A percentile compares a stretch with the other conserved stretches of the same genome.
Conservation (phyloP, 2,329 filamentous ascomycete species). For the Cytospora chrysosperma region DNA sequence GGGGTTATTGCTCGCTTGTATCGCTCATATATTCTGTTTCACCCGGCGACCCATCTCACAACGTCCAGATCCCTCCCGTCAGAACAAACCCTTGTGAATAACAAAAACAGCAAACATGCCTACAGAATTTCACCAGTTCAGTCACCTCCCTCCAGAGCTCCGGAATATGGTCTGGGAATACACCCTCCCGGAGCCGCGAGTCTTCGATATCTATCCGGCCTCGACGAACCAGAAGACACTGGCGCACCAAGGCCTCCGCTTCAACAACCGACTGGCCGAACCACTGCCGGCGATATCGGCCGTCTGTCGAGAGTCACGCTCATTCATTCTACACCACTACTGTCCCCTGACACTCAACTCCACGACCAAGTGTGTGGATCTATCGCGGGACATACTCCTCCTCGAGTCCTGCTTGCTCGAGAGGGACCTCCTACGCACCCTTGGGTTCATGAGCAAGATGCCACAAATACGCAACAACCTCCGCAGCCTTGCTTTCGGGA, state of each 20-base stretch:
- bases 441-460: conserved; percentile 47
- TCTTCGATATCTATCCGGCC: conserved; percentile 48
- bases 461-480: conserved; percentile 42
- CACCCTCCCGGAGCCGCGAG: conserved; percentile 44
- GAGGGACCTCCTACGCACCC: conserved; percentile 45
- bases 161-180: conserved; percentile 47
- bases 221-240: conserved; percentile 41
- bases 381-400: conserved; percentile 45
- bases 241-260: conserved; percentile 44
- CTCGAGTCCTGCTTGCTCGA: conserved; percentile 49
- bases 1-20: neutral
- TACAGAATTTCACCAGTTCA: conserved; percentile 32
- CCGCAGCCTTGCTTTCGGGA: conserved; percentile 44
- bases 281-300: conserved; percentile 44
- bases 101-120: conserved; percentile 24
- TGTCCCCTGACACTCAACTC: conserved; percentile 43
- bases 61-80: conserved; percentile 28
- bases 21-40: neutral
- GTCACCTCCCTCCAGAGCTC: conserved; percentile 43
- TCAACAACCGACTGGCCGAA: conserved; percentile 46
- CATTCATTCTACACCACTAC: conserved; percentile 43
- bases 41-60: conserved; percentile 22
- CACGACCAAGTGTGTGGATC: conserved; percentile 48
- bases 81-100: conserved; percentile 20
- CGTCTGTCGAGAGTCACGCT: conserved; percentile 45